Evolutionary conservation across 345 rosid species (phyloP), one percentile per base, ranked within the genome.

Genomic region (Arabidopsis suecica): DNA sequence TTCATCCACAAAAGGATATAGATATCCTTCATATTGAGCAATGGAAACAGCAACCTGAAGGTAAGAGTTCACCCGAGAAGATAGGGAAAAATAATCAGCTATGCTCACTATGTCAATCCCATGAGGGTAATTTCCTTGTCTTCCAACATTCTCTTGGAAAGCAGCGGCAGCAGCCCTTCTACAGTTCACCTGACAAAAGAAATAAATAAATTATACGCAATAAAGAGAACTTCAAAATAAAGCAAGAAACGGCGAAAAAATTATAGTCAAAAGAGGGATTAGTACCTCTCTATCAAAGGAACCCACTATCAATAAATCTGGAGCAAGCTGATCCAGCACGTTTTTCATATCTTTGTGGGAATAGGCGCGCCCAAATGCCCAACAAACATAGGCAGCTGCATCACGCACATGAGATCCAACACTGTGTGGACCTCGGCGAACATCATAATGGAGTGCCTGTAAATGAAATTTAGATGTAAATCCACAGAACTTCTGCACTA

Each of bases 291-390:
- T 97, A 72, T 95, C 99, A 79, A 85, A 95, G 84, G 88, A 92
- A 61, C 87, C 97, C 78, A 90, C 97, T 9, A 89, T 86, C 75
- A 95, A 83, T 61, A 95, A 82, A 84, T 95, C 92, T 38, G 97
- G 93, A 77, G 90, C 93, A 76, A 95, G 84, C 72, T 92, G 89
- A 73, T 92, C 93, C 85, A 95, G 73, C 59, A 95, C 82, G 67
- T 58, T 82, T 84, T 86, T 90, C 99, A 95, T 89, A 79, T 92
- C 97, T n/a, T 81, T 60, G 66, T 90, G 86, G 87, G 58, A 80
- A 85, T 95, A 95, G 62, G 97, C 93, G 57, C 99, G 97, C 13
- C 97, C 99, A 88, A 95, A 95, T 74, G 97, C 99, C 97, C 99
- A 95, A 69, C 97, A 95, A 60, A 95, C 99, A 80, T 95, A 95